Conservation (phyloP, 2,329 filamentous ascomycete species). For the Nigrospora osmanthi region DNA sequence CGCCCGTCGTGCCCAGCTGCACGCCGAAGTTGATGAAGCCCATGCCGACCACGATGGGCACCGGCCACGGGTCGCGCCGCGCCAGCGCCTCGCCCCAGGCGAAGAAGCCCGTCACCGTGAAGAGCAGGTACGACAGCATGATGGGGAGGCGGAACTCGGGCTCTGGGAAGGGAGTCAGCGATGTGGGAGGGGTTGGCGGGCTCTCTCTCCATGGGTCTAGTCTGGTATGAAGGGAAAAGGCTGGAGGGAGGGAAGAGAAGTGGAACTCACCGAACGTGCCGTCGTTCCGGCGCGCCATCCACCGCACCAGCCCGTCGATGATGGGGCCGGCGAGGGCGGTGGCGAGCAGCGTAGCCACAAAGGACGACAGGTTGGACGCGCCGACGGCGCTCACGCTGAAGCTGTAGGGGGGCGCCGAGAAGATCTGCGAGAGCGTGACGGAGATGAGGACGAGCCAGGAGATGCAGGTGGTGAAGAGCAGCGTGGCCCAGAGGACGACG, state of each 20-base stretch:
- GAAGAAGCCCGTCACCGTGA: conserved; percentile 36
- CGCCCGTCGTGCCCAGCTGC: conserved; percentile 1
- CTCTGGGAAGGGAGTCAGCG: too few relatives aligned
- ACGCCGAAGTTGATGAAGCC: conserved; percentile 36
- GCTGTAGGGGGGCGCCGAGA: conserved; percentile 40
- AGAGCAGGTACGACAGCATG: conserved; percentile 28
- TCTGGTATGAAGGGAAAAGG: too few relatives aligned
- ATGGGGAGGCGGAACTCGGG: conserved; percentile 40
- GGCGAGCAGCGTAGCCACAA: conserved; percentile 37
- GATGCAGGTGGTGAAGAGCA: conserved; percentile 36
- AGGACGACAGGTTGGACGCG: conserved; percentile 41
- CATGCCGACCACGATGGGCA: conserved; percentile 37
- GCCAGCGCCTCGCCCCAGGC: conserved; percentile 37
- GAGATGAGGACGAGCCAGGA: conserved; percentile 34
- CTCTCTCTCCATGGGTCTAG: too few relatives aligned
- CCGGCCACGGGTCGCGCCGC: conserved; percentile 36
- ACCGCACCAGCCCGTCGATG: conserved; percentile 35
- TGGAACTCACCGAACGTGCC: conserved; percentile 30
- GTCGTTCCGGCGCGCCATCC: conserved; percentile 37
- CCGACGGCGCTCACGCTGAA: conserved; percentile 40
- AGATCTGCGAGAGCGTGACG: conserved; percentile 41
- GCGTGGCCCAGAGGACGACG: conserved; percentile 39
- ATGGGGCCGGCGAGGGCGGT: conserved; percentile 35
- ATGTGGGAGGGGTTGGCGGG: too few relatives aligned
- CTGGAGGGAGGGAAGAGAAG: too few relatives aligned